A percentile compares a stretch with the other conserved stretches of the same genome.
Evolutionary conservation across 2,329 filamentous ascomycete species (phyloP).

Genomic region (Fusarium albosuccineum): DNA sequence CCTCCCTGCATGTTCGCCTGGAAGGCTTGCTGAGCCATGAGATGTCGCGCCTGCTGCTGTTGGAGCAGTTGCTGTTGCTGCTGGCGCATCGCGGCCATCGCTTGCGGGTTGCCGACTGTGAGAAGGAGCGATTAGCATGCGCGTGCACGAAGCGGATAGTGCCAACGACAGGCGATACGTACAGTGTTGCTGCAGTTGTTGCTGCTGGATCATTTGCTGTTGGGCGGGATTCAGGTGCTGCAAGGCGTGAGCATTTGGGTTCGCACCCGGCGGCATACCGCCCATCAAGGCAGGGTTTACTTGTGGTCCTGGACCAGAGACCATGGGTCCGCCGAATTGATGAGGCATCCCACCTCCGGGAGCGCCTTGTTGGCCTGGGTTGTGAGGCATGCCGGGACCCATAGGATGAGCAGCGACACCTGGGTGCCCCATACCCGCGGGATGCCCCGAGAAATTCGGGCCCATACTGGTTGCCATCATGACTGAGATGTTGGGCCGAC

Average conservation of each 20-base stretch:
- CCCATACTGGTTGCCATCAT: constrained; percentile 79
- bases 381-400: constrained; percentile 73
- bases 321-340: constrained; percentile 76
- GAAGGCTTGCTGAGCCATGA: constrained; percentile 68
- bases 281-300: constrained; percentile 83
- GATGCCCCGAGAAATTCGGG: constrained; percentile 75
- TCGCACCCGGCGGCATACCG: constrained; percentile 78
- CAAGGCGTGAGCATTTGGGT: constrained; percentile 76
- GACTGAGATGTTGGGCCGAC: constrained; percentile 57
- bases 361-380: constrained; percentile 76
- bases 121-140: constrained; percentile 24
- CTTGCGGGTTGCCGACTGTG: constrained; percentile 54
- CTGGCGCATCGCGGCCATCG: constrained; percentile 62
- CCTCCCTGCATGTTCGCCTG: constrained; percentile 65
- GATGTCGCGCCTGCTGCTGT: constrained; percentile 67
- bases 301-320: constrained; percentile 78
- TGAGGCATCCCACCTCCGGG: constrained; percentile 75
- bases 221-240: constrained; percentile 77
- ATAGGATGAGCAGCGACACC: constrained; percentile 76
- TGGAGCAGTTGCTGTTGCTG: constrained; percentile 70
- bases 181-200: constrained; percentile 56
- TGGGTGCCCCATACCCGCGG: constrained; percentile 78
- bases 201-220: constrained; percentile 70
- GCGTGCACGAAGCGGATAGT: constrained; percentile 5
- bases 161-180: constrained; percentile 31